Conservation (phyloP, 1,284 basidiomycete species). For the Mrakiaceae sp. region DNA sequence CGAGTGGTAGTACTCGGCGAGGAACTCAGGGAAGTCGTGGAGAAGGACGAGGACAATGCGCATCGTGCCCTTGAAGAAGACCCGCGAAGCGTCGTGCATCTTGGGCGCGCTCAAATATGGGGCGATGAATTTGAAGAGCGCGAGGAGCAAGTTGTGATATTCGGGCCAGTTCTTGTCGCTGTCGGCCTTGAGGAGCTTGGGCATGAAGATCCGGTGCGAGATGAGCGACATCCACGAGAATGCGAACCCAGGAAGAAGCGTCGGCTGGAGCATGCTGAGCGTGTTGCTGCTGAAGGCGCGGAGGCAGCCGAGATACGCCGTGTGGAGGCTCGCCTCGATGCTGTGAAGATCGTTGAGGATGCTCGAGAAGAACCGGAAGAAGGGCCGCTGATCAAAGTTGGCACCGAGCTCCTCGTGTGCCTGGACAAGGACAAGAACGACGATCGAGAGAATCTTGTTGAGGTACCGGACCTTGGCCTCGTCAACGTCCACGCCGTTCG, state of each 20-base stretch:
- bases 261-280: constrained; percentile 89
- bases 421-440: constrained; percentile 89
- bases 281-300: constrained; percentile 80
- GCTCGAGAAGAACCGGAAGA: constrained; percentile 97
- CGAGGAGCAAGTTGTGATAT: constrained; percentile 87
- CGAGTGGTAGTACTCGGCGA: constrained; percentile 92
- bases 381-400: constrained; percentile 92
- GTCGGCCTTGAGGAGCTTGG: constrained; percentile 60
- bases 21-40: constrained; percentile 97
- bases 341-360: constrained; percentile 81
- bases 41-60: constrained; percentile 86
- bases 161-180: constrained; percentile 69
- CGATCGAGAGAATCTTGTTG: constrained; percentile 94
- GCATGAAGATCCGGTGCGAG: constrained; percentile 95
- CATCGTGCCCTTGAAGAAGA: constrained; percentile 85
- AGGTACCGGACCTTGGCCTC: constrained; percentile 93
- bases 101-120: constrained; percentile 80
- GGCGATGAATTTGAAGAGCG: constrained; percentile 84
- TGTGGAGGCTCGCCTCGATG: constrained; percentile 65
- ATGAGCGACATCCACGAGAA: constrained; percentile 97
- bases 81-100: constrained; percentile 69
- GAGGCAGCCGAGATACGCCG: constrained; percentile 81
- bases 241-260: constrained; percentile 93
- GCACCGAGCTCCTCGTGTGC: constrained; percentile 87
- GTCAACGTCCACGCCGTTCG: constrained; percentile 54